phyloP scores from a whole-genome alignment of 805 yeast genomes.

The Candida stauntonica region DNA sequence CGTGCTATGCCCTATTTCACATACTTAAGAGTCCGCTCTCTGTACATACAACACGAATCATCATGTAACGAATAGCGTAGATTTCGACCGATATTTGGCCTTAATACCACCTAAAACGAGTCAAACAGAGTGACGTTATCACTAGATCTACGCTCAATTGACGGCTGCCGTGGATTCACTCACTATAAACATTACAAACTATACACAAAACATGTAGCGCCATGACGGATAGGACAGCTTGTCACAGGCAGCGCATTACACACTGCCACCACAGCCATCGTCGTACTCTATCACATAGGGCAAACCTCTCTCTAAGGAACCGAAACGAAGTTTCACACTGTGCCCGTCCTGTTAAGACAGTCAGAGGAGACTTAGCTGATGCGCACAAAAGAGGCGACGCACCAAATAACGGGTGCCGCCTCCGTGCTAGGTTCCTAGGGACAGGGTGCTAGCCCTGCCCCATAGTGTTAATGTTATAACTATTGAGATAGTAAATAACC shows the following conservation, averaged over 20 bases:
- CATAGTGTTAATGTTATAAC: slow-evolving; percentile 46
- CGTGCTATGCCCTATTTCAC: slow-evolving; percentile 5
- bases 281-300: slow-evolving; percentile 27
- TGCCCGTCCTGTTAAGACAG: slow-evolving; percentile 69
- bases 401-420: slow-evolving; percentile 25
- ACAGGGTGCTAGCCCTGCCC: slow-evolving; percentile 15
- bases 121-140: too few species aligned
- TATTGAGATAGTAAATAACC: slow-evolving; percentile 66
- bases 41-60: background rate
- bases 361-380: slow-evolving; percentile 69
- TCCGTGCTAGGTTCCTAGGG: slow-evolving; percentile 29
- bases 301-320: slow-evolving; percentile 53
- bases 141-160: too few species aligned
- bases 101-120: too few species aligned
- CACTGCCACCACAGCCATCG: slow-evolving; percentile 14
- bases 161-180: too few species aligned
- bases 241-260: slow-evolving; percentile 24
- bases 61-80: too few species aligned
- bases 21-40: background rate
- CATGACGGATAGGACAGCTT: slow-evolving; percentile 25
- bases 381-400: slow-evolving; percentile 26
- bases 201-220: slow-evolving; percentile 22
- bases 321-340: slow-evolving; percentile 70
- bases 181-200: background rate
- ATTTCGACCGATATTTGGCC: too few species aligned